phyloP scores from a whole-genome alignment of 2,329 filamentous ascomycete genomes.

The Aspergillus vadensis region DNA sequence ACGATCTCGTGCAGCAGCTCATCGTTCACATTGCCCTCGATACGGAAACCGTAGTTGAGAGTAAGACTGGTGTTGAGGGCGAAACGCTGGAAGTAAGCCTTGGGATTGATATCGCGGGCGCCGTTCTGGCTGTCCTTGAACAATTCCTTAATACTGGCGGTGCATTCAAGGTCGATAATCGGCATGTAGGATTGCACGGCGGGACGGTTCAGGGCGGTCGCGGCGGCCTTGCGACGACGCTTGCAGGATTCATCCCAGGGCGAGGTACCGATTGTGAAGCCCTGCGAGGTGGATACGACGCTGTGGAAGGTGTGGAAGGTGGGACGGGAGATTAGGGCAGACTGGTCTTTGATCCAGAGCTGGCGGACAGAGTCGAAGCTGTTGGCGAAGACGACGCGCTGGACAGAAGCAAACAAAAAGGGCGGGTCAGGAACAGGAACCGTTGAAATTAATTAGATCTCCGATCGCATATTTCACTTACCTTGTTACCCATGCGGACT shows the following conservation, averaged over 20 bases:
- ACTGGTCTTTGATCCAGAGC: conserved; percentile 78
- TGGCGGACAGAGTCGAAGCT: conserved; percentile 71
- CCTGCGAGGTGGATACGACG: conserved; percentile 73
- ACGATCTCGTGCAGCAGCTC: conserved; percentile 71
- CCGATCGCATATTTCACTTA: conserved; percentile 31
- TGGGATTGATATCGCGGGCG: conserved; percentile 66
- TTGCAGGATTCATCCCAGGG: conserved; percentile 85
- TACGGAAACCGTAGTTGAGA: conserved; percentile 76
- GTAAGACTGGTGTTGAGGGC: conserved; percentile 77
- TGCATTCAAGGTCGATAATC: conserved; percentile 76
- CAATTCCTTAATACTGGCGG: conserved; percentile 71
- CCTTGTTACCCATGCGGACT: conserved; percentile 67
- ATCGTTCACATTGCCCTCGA: conserved; percentile 69
- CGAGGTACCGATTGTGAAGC: conserved; percentile 80
- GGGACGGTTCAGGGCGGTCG: conserved; percentile 74
- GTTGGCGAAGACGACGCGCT: conserved; percentile 76
- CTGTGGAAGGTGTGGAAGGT: conserved; percentile 80
- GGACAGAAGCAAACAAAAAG: not conserved
- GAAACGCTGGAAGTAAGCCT: conserved; percentile 72
- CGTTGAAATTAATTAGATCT: not conserved
- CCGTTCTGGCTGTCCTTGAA: conserved; percentile 65
- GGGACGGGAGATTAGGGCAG: conserved; percentile 73
- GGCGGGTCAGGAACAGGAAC: not conserved
- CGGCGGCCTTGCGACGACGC: conserved; percentile 72
- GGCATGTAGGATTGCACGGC: conserved; percentile 79